Base-by-base conservation (phyloP, 106 monocot species). In the Dioscorea dumetorum region DNA sequence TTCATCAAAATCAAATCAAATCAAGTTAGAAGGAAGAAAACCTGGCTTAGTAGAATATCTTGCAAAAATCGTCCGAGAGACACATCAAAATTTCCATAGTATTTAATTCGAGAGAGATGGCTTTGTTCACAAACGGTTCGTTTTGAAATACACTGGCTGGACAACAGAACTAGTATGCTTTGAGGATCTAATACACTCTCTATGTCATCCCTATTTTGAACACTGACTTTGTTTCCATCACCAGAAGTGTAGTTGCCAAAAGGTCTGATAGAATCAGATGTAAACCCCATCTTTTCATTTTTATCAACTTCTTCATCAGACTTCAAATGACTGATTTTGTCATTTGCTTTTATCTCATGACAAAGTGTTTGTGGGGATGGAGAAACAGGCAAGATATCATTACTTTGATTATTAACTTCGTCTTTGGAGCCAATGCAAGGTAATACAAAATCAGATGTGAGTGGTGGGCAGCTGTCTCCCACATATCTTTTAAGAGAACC, bases 61-160 rank as follows among this genome's bases (percentile, higher is more conserved):
- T 76, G 80, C 59, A 99, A 73, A 81, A 77, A 87, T 60, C 83
- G 71, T 69, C 93, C 99, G 61, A 99, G 85, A 33, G 93, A 85
- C 33, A 76, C 54, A 73, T 99, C 99, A 64, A 79, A 85, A 67
- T 83, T 76, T 12, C 99, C 90, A 78, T 99, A 99, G 64, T 85
- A 99, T 20, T 87, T 87, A 35, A 99, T 99, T 57, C 90, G 99
- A 34, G 83, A 79, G 74, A 99, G 78, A 72, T 87, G 90, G 61
- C 78, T 80, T 57, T 85, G 83, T 70, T 90, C 87, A 67, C 99
- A 99, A 72, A 80, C 67, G 14, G 60, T 60, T 34, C 79, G 66
- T 52, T 85, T 99, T 22, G 72, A 70, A n/a, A 76, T 79, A 73
- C 83, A 82, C 50, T 73, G 73, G 35, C 81, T 84, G 54, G 93